Base-by-base conservation (phyloP, 208 protist genomes). In the Acanthamoeba castellanii region DNA sequence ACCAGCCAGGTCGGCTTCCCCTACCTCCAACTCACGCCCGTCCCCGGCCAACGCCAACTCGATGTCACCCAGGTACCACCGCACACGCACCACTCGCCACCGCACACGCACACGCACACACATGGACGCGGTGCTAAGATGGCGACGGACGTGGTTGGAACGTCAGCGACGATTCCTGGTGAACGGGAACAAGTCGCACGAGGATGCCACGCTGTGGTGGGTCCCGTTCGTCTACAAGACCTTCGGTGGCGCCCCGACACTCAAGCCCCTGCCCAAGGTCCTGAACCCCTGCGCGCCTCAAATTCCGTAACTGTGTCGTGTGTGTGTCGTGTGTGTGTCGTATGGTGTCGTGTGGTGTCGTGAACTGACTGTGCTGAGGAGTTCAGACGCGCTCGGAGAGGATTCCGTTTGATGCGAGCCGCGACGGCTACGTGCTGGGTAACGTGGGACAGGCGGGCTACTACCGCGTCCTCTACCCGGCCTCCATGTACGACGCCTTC, bases 1-100 rank as follows among this genome's bases (percentile, higher is more conserved):
- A 99, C 98, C 2, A 98, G 97, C 66, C 97, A 99, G 94, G 98
- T 98, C 96, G 98, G 98, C 74, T 99, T 84, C 76, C 76, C 76
- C 25, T 57, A 84, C 42, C 76, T 84, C 42, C 37, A 84, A n/a
- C 45, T 84, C 34, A 57, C 34, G 32, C 27, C 76, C 22, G 42
- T 55, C 7, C 20, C 76, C 42, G 76, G 45, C 25, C 76, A 84
- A n/a, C 16, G 5, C 45, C 42, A 55, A 25, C 20, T 84, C 18
- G 14, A 52, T 9, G 42, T 84, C 20, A 84, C 76, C 42, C 76
- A 84, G 76, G 74, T 84, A 30, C 70, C 70, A 13, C 25, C 7
- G 25, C 59, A 61, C 59, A 66, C 59, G 25, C 16, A 45, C 42
- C 55, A 59, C 55, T 7, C 55, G 20, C 55, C 2, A 4, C 13